Conservation (phyloP, 768 basidiomycete species). For the Amylocystis lapponica region DNA sequence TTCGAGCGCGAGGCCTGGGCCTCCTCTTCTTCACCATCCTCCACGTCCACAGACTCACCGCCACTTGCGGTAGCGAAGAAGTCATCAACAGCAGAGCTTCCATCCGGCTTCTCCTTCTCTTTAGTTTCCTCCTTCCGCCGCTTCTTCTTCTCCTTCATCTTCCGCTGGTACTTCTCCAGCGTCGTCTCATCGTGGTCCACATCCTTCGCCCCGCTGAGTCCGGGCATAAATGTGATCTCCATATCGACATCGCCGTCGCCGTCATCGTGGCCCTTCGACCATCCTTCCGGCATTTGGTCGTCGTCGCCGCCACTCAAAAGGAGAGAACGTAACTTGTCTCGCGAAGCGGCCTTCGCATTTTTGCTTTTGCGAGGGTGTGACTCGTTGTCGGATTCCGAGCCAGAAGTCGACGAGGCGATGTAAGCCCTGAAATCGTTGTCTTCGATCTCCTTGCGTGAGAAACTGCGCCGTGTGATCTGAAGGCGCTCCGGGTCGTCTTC, state of each 20-base stretch:
- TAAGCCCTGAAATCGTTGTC: slow-evolving; percentile 78
- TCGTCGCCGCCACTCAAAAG: slow-evolving; percentile 64
- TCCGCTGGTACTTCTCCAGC: slow-evolving; percentile 82
- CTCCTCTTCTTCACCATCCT: slow-evolving; percentile 15
- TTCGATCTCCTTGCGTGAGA: slow-evolving; percentile 84
- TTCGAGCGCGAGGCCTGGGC: not conserved
- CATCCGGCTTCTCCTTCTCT: slow-evolving; percentile 25
- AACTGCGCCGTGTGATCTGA: slow-evolving; percentile 68
- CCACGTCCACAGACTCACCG: slow-evolving; percentile 24
- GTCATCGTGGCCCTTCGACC: slow-evolving; percentile 47
- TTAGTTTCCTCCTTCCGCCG: slow-evolving; percentile 66
- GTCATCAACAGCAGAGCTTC: slow-evolving; percentile 48
- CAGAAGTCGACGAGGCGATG: slow-evolving; percentile 37
- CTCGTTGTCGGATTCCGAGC: slow-evolving; percentile 60
- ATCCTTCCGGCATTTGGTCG: slow-evolving; percentile 79
- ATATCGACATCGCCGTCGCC: slow-evolving; percentile 64
- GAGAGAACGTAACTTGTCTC: slow-evolving; percentile 72
- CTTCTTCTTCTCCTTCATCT: slow-evolving; percentile 85
- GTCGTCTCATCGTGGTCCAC: slow-evolving; percentile 72
- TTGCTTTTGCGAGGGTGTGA: slow-evolving; percentile 37
- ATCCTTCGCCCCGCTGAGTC: slow-evolving; percentile 50
- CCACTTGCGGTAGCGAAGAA: slow-evolving; percentile 65
- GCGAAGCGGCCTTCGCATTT: slow-evolving; percentile 41
- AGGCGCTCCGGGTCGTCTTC: slow-evolving; percentile 90
- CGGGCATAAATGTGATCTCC: slow-evolving; percentile 95